Evolutionary conservation across 352 stramenopile genomes (phyloP).

Genomic region (Elongisporangium anandrum): DNA sequence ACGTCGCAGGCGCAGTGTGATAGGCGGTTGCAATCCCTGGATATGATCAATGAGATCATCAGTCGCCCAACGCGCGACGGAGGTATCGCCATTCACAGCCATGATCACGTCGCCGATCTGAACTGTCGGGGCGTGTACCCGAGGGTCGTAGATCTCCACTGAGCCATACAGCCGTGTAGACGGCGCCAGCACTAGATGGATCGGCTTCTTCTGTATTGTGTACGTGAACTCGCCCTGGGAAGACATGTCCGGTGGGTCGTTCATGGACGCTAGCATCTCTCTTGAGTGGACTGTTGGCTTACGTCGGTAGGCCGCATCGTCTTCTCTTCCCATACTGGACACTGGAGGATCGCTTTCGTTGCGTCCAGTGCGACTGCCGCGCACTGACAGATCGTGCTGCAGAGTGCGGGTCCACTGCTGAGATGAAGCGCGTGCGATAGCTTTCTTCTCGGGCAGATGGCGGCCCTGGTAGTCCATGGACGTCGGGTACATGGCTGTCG

Average conservation of each 20-base stretch:
- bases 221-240: conserved; percentile 54
- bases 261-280: conserved; percentile 4
- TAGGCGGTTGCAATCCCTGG: conserved; percentile 28
- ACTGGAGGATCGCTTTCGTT: too few species aligned
- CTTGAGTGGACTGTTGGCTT: too few species aligned
- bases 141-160: conserved; percentile 69
- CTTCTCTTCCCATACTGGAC: too few species aligned
- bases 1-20: conserved; percentile 48
- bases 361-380: too few species aligned
- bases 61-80: conserved; percentile 33
- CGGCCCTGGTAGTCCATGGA: conserved; percentile 53
- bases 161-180: conserved; percentile 73
- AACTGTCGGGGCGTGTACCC: conserved; percentile 28
- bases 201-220: conserved; percentile 45
- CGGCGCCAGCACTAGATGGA: conserved; percentile 48
- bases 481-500: conserved; percentile 69
- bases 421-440: conserved; percentile 49
- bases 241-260: conserved; percentile 24
- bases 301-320: too few species aligned
- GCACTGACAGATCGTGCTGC: conserved; percentile 42
- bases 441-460: conserved; percentile 21
- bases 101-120: conserved; percentile 68
- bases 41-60: conserved; percentile 66
- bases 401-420: conserved; percentile 60
- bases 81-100: conserved; percentile 51